phyloP scores from a whole-genome alignment of 2,329 filamentous ascomycete genomes.

The Ophiocordyceps unilateralis region DNA sequence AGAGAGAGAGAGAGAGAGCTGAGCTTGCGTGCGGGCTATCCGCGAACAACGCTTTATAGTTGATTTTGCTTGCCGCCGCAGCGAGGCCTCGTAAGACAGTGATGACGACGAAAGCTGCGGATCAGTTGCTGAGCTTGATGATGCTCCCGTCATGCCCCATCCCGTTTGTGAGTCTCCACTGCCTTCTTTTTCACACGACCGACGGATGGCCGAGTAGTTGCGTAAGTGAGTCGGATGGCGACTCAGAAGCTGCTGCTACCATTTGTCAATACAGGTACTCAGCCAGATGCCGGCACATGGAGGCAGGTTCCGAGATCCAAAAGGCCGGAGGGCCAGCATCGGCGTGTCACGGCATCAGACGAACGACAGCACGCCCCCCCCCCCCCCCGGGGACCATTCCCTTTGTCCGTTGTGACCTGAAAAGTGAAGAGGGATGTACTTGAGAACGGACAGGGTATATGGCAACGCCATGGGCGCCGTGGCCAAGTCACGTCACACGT shows the following conservation, averaged over 20 bases:
- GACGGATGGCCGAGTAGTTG: not conserved
- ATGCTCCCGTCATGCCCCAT: conserved; percentile 1
- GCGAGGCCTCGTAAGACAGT: not conserved
- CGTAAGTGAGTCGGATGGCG: not conserved
- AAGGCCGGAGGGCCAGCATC: not conserved
- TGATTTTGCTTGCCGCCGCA: not conserved
- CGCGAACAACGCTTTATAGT: not conserved
- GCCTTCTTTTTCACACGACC: not conserved
- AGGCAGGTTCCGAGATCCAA: not conserved
- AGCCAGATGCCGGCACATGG: not conserved
- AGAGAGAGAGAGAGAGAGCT: not conserved
- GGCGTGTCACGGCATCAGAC: conserved; percentile 2
- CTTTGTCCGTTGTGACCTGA: conserved; percentile 1
- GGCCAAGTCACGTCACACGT: conserved; percentile 1
- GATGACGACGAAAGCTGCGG: not conserved
- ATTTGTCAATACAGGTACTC: not conserved
- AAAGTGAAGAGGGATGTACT: not conserved
- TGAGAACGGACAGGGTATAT: not conserved
- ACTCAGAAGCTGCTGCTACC: not conserved
- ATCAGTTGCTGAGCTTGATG: not conserved
- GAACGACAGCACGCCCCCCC: not conserved
- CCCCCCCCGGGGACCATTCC: not conserved
- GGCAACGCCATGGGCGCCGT: not conserved
- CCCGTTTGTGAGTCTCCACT: conserved; percentile 1
- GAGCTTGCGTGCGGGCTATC: too few species aligned